Conservation (phyloP, 2,329 filamentous ascomycete genomes). For the Fusarium phyllophilum region DNA sequence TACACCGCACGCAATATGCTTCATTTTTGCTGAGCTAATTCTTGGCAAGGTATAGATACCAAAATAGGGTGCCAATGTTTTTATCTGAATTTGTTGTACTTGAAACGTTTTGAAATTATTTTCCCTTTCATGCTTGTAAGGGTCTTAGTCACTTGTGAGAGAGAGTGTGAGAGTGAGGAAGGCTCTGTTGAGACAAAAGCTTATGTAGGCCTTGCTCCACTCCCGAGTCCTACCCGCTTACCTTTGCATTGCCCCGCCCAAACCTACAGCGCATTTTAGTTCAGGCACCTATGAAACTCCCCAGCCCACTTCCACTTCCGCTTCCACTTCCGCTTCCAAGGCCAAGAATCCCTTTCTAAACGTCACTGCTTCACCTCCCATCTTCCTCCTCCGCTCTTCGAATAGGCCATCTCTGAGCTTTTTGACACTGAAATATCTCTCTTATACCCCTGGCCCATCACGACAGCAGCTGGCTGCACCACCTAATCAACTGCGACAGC, state of each 20-base stretch:
- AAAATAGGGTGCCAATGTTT: slow-evolving; percentile 27
- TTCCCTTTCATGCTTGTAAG: background rate
- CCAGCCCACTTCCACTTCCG: slow-evolving; percentile 11
- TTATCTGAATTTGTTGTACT: background rate
- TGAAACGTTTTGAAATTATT: background rate
- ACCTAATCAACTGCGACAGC: background rate
- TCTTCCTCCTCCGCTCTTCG: slow-evolving; percentile 21
- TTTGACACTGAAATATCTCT: background rate
- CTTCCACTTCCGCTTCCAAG: no score
- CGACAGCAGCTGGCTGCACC: slow-evolving; percentile 32
- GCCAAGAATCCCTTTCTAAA: slow-evolving; percentile 31
- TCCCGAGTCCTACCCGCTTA: background rate
- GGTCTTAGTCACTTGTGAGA: background rate
- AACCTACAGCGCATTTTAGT: slow-evolving; percentile 31
- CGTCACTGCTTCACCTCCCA: slow-evolving; percentile 40
- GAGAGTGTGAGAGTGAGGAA: background rate
- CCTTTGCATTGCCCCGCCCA: slow-evolving; percentile 1
- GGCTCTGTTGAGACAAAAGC: background rate
- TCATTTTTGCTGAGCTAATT: background rate
- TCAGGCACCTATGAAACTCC: slow-evolving; percentile 43
- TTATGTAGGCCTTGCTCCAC: background rate
- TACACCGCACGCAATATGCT: background rate
- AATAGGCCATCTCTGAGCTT: slow-evolving; percentile 9
- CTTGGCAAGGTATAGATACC: slow-evolving; percentile 20
- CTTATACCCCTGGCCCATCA: background rate